Conservation (phyloP, 768 basidiomycete species). For the Auricularia sp. region DNA sequence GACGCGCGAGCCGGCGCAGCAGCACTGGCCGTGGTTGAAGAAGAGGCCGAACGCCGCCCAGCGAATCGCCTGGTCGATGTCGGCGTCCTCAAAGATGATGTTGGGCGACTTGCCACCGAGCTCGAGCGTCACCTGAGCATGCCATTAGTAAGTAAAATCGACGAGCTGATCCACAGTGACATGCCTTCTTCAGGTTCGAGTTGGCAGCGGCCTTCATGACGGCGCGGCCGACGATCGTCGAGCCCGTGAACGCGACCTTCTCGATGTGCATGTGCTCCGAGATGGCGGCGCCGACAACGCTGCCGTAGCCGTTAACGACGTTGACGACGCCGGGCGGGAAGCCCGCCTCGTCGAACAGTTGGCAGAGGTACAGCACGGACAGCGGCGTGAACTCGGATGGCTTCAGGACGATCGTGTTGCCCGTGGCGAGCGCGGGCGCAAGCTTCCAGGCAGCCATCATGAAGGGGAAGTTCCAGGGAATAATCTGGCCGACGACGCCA, state of each 20-base stretch:
- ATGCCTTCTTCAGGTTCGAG: conserved; percentile 87
- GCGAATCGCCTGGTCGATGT: conserved; percentile 66
- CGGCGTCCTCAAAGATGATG: conserved; percentile 82
- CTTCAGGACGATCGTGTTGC: conserved; percentile 93
- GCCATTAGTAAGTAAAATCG: background rate
- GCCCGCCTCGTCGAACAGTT: conserved; percentile 46
- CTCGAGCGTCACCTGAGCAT: conserved; percentile 69
- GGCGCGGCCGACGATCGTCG: conserved; percentile 78
- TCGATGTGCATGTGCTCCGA: conserved; percentile 76
- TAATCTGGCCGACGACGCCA: conserved; percentile 92
- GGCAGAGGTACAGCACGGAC: conserved; percentile 76
- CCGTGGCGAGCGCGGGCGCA: conserved; percentile 81
- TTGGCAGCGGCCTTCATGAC: conserved; percentile 88
- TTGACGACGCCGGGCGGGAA: conserved; percentile 91
- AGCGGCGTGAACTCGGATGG: conserved; percentile 82
- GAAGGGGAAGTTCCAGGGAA: conserved; percentile 84
- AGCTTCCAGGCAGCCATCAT: conserved; percentile 61
- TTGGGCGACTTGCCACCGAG: conserved; percentile 90
- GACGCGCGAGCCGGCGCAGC: conserved; percentile 83
- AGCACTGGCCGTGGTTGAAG: conserved; percentile 58
- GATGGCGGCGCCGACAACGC: conserved; percentile 77
- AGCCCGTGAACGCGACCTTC: conserved; percentile 94
- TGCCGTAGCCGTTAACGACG: conserved; percentile 73
- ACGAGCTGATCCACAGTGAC: too few species aligned
- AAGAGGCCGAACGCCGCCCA: conserved; percentile 5